Conservation (phyloP, 805 yeast genomes). For the Pichia deserticola region DNA sequence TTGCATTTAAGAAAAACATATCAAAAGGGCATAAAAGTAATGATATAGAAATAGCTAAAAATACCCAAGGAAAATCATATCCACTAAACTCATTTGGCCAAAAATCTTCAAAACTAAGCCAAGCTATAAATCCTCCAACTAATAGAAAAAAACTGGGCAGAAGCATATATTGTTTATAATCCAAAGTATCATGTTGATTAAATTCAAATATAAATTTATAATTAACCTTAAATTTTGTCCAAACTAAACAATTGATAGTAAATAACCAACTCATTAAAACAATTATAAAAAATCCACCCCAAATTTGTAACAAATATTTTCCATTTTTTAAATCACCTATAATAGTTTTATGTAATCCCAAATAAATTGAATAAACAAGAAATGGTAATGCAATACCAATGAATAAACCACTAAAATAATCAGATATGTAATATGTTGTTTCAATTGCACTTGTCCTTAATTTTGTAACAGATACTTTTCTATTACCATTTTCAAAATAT, state of each 20-base stretch:
- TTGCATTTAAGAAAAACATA: constrained; percentile 48
- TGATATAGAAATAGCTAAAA: constrained; percentile 43
- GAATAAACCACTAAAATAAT: constrained; percentile 58
- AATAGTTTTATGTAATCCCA: constrained; percentile 31
- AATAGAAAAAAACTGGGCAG: constrained; percentile 56
- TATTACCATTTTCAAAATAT: constrained; percentile 62
- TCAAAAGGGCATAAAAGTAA: constrained; percentile 56
- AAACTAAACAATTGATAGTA: constrained; percentile 61
- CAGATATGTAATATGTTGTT: constrained; percentile 35
- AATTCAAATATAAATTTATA: constrained; percentile 91
- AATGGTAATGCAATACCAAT: constrained; percentile 70
- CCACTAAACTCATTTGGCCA: constrained; percentile 58
- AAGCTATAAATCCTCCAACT: constrained; percentile 51
- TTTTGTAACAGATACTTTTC: constrained; percentile 66
- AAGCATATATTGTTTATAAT: constrained; percentile 57
- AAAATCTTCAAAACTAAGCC: constrained; percentile 69
- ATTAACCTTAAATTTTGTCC: constrained; percentile 72
- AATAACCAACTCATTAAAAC: constrained; percentile 56
- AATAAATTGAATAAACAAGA: constrained; percentile 48
- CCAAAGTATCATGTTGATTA: constrained; percentile 57
- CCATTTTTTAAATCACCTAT: constrained; percentile 45
- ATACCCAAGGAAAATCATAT: constrained; percentile 75
- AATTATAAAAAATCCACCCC: constrained; percentile 83
- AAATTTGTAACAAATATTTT: constrained; percentile 63
- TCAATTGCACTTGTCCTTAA: constrained; percentile 42